phyloP scores from a whole-genome alignment of 768 basidiomycete genomes.

The Macrolepiota fuliginosa region DNA sequence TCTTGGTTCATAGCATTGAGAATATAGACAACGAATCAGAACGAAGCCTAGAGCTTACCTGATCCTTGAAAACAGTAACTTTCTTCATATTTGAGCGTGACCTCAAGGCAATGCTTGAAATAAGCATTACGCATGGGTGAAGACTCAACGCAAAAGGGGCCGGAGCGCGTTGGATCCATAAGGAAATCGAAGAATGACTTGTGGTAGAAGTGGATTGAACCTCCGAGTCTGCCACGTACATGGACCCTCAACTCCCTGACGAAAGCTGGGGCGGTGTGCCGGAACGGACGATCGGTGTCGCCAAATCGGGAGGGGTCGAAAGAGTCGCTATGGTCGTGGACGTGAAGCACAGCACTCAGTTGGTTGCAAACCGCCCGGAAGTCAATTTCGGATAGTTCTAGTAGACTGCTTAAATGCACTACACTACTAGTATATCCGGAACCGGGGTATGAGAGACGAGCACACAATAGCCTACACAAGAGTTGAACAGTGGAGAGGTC shows the following conservation, averaged over 20 bases:
- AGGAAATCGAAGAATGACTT: background rate
- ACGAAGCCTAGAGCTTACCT: background rate
- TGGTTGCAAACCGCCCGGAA: too few relatives aligned
- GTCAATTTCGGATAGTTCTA: too few relatives aligned
- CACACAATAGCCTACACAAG: background rate
- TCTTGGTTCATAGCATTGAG: background rate
- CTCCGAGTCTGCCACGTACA: background rate
- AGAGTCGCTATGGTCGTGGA: too few relatives aligned
- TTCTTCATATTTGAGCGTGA: background rate
- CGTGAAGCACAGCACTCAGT: too few relatives aligned
- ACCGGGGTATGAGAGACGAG: background rate
- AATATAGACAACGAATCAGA: background rate
- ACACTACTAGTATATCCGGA: background rate
- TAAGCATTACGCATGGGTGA: background rate
- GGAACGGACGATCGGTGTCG: background rate
- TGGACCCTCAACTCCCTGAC: too few relatives aligned
- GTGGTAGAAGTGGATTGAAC: background rate
- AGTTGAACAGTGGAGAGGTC: conserved; percentile 17
- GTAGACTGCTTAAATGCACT: too few relatives aligned
- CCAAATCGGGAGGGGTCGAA: too few relatives aligned
- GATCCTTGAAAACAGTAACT: background rate
- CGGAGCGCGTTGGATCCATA: background rate
- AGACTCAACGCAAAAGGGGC: background rate
- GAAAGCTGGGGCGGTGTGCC: too few relatives aligned
- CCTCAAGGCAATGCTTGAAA: background rate